Evolutionary conservation across 108 stramenopile species (phyloP), one percentile per base, ranked within the genome.

Genomic region (Nitzschia sp.): DNA sequence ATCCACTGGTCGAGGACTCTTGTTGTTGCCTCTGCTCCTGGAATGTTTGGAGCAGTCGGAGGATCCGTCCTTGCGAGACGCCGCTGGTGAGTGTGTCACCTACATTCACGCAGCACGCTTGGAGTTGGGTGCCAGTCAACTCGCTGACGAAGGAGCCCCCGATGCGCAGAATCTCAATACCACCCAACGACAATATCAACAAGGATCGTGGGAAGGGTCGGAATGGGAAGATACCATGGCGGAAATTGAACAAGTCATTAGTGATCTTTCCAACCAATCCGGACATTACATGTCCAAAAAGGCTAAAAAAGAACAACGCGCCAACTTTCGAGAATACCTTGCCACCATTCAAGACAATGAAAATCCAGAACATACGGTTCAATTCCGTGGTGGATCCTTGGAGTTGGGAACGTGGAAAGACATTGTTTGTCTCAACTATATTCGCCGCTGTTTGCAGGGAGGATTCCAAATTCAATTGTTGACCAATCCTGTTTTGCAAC

Each of bases 181-280:
- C 15, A 88, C 85, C 25, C 82, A 83, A 41, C 19, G 37, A 59
- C 67, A 74, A 46, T 92, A 75, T 71, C 65, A 67, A 41, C 59
- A 71, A 59, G 83, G 92, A 44, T 85, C 83, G 1, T 94, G 93
- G 93, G 93, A 91, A 73, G 88, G 90, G 50, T 76, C 83, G 24
- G 82, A 88, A 65, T 91, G 78, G 80, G 93, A 94, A 67, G 81
- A 78, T 9, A 54, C 80, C 22, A 86, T 91, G 71, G 84, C 88
- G 52, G 90, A 94, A 70, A 80, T 90, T 10, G 76, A 75, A 54
- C 87, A 89, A 68, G 79, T 83, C 10, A 77, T 94, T 48, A 77
- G 86, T 34, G 82, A 88, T 34, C 63, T 91, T 41, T 79, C 88
- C 7, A 79, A 82, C 26, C 83, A 89, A 66, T 84, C 83, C 19